These are phyloP conservation scores for Casuarina equisetifolia DNA, from an alignment of 306 rosid species.

Conservation along the genomic window DNA sequence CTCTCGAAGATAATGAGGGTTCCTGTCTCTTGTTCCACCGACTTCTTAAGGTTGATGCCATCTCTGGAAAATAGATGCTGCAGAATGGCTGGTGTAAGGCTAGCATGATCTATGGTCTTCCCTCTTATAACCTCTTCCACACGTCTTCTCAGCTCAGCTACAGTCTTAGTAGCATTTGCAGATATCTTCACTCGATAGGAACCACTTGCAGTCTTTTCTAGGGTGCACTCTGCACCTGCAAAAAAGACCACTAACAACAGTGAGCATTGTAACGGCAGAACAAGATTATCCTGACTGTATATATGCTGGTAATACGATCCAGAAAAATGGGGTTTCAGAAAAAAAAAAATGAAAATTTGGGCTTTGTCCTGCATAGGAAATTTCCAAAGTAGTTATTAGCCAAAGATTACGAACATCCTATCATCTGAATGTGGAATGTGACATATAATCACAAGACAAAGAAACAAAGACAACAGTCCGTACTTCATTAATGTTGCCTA, in stretches of 20 bases:
- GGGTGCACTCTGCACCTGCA: slow-evolving; percentile 64
- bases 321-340: neutral
- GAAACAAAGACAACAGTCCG: neutral
- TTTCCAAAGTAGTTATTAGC: too few species aligned
- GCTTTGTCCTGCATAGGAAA: too few species aligned
- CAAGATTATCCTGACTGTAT: neutral
- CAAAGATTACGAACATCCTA: neutral
- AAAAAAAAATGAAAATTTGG: too few species aligned
- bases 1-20: slow-evolving; percentile 68
- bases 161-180: slow-evolving; percentile 80
- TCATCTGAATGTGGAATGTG: neutral
- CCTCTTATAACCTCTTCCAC: slow-evolving; percentile 81
- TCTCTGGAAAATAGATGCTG: slow-evolving; percentile 67
- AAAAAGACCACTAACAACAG: slow-evolving; percentile 26
- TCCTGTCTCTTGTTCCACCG: slow-evolving; percentile 67
- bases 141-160: slow-evolving; percentile 75
- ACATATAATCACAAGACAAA: neutral
- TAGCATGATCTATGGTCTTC: slow-evolving; percentile 49
- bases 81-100: slow-evolving; percentile 65
- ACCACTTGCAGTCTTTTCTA: slow-evolving; percentile 55
- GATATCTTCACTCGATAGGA: slow-evolving; percentile 71
- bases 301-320: neutral
- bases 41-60: slow-evolving; percentile 51
- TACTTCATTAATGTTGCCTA: neutral
- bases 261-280: slow-evolving; percentile 19